Evolutionary conservation across 352 stramenopile species (phyloP), one percentile per base, ranked within the genome.

Genomic region (Globisporangium mamillatum): DNA sequence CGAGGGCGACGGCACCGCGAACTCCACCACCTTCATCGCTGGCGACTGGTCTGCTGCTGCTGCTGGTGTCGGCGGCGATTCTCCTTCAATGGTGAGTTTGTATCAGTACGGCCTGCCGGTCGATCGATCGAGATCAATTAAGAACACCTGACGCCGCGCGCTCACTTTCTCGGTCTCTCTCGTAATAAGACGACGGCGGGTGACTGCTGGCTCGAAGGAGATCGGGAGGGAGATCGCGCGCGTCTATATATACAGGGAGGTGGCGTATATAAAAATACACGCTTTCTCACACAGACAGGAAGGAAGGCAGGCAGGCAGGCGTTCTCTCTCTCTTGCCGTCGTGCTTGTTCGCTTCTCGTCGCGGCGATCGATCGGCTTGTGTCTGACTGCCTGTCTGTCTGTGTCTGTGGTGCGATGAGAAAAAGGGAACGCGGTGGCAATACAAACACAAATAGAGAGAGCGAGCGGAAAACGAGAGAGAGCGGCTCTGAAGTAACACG

Each of bases 1-100:
- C 25, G 83, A 90, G 32, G 86, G 84, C 62, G 86, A 93, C 71
- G 80, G 70, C 70, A 86, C 79, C 53, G 76, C 79, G 68, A 93
- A 93, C 73, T 91, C 85, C 63, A 92, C 85, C 41, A 69, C 68
- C 62, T 77, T 75, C 82, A 90, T 91, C 34, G 22, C 20, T 38
- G 48, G 48, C 58, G 41, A 50, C 41, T 50, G 57, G 32, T n/a
- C 18, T 24, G 57, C 41, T 63, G 56, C 29, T 5, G 20, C 7
- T 46, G 38, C 16, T 14, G 38, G 38, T 18, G 3, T 62, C 36
- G 27, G 27, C 27, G 27, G 27, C 27, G 27, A 32, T 32, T 24
- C 24, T 61, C n/a, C 8, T 10, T 56, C 25, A 27, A 48, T 56
- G 32, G 0, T 20, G 29, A 16, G 48, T 12, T 12, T 55, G 48